Evolutionary conservation across 2,329 filamentous ascomycete species (phyloP), one percentile per base, ranked within the genome.

Genomic region (Trichothecium roseum): DNA sequence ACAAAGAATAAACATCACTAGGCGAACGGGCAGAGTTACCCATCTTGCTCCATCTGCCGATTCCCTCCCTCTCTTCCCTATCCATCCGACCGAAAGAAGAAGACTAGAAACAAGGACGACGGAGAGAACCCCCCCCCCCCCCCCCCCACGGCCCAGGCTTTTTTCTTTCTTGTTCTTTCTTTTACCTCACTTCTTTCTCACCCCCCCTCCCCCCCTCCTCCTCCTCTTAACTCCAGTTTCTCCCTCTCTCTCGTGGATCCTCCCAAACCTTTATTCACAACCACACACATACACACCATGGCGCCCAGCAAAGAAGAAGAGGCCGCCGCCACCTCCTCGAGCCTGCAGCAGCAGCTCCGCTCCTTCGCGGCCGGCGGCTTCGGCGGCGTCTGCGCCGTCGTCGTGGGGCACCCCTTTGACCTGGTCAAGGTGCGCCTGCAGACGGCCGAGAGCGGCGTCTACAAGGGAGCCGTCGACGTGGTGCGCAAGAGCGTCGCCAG

Each of bases 351-450:
- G 15, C 72, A 77, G 56, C 59, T 94, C 43, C 81, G 89, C 40
- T 91, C 89, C 29, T 74, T 98, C 35, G 80, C 72, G 8, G 89
- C 89, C 7, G 91, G 91, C 49, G 91, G 87, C 42, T 93, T 94
- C 40, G 91, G 91, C 48, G 91, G 91, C 49, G 62, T 98, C 32
- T 96, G 85, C 65, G 89, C 91, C 38, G 91, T 98, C 37, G 58
- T 98, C 29, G 88, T 96, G 40, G 84, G 91, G 38, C 91, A 98
- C 60, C 91, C 91, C 8, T 98, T 98, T 56, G 91, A 98, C 58
- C 71, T 98, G 49, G 89, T 96, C 59, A 98, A 98, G 66, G 91
- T 98, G 45, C 84, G 91, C 40, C 68, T 98, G 58, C 91, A 98
- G 68, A 98, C 91, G 3, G 87, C 91, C 26, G 88, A 96, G 63